Evolutionary conservation across 2,329 filamentous ascomycete species (phyloP), one percentile per base, ranked within the genome.

Genomic region (Hypomyces perniciosus): DNA sequence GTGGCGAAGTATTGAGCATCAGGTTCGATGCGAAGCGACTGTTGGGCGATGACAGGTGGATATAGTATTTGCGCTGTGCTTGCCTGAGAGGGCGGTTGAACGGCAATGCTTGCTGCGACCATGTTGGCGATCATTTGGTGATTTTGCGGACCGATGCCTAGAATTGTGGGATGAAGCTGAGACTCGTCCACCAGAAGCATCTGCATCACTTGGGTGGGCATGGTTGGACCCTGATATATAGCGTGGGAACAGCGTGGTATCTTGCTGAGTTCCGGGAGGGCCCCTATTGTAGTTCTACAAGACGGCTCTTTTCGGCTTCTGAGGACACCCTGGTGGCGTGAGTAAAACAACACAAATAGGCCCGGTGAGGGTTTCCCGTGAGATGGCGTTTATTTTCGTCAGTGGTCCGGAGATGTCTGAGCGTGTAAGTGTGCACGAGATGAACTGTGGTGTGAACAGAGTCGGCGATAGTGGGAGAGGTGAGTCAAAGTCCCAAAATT

Each of bases 1-100:
- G 58, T 66, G 40, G 61, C 61, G 43, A 67, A 66, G 48, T 62
- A 62, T 33, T 61, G 52, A 20, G 46, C 47, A 2, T 41, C 39
- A 4, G 57, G 8, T 5, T 56, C 8, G 4, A 40, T 8, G 44
- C 33, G 49, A 9, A 51, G 49, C 4, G 43, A 43, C 1, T 64
- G 44, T 38, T 58, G 43, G 27, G 53, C 60, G 13, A 63, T 35
- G 9, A 64, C 20, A 12, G 61, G 54, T 4, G 62, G 65, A 38
- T 58, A 41, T 4, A 68, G 29, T 6, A 28, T 34, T 13, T 55
- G 41, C 8, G 49, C 56, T 7, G 53, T 43, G 37, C 58, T 54
- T 8, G 48, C 52, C 29, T 53, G 46, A 6, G 53, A 41, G 4
- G 64, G 61, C 6, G 64, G 64, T 26, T 63, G 60, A 34, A 64